Percentiles rank a stretch among this genome's conserved stretches.
Conservation (phyloP, 495 filamentous ascomycete genomes). For the Penicillium desertorum region DNA sequence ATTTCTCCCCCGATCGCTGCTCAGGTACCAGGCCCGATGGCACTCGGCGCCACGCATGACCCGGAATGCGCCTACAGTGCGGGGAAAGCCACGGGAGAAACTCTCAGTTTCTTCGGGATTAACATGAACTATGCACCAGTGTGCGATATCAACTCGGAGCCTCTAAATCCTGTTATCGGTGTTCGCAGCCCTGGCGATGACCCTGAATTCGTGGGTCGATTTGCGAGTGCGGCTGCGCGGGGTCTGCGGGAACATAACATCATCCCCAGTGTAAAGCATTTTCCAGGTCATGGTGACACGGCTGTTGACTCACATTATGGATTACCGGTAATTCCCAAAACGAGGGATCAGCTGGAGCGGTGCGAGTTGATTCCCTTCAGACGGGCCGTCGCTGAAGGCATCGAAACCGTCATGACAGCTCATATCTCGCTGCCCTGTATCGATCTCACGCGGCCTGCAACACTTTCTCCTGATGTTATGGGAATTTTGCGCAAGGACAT, state of each 20-base stretch:
- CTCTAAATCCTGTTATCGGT: slow-evolving; percentile 45
- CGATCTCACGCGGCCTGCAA: slow-evolving; percentile 38
- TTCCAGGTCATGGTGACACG: slow-evolving; percentile 47
- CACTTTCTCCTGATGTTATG: slow-evolving; percentile 37
- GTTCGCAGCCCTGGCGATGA: slow-evolving; percentile 45
- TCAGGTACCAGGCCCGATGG: slow-evolving; percentile 45
- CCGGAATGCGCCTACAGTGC: slow-evolving; percentile 40
- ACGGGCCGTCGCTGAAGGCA: slow-evolving; percentile 42
- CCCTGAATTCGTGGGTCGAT: slow-evolving; percentile 40
- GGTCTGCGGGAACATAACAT: slow-evolving; percentile 41
- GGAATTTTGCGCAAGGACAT: slow-evolving; percentile 43
- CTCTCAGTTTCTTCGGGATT: slow-evolving; percentile 37
- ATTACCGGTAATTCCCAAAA: slow-evolving; percentile 40
- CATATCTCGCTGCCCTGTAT: slow-evolving; percentile 44
- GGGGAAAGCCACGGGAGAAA: slow-evolving; percentile 39
- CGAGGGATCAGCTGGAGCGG: slow-evolving; percentile 38
- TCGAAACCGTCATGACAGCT: slow-evolving; percentile 46
- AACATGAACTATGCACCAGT: slow-evolving; percentile 50
- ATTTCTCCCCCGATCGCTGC: slow-evolving; percentile 46
- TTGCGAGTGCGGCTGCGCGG: slow-evolving; percentile 37
- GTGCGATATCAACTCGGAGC: slow-evolving; percentile 47
- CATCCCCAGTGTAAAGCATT: slow-evolving; percentile 46
- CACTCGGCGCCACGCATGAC: slow-evolving; percentile 41
- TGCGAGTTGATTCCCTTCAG: slow-evolving; percentile 46
- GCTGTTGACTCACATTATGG: slow-evolving; percentile 47